These are phyloP conservation scores for Tricholoma sp. DNA, from an alignment of 768 basidiomycete species.

Conservation along the genomic window DNA sequence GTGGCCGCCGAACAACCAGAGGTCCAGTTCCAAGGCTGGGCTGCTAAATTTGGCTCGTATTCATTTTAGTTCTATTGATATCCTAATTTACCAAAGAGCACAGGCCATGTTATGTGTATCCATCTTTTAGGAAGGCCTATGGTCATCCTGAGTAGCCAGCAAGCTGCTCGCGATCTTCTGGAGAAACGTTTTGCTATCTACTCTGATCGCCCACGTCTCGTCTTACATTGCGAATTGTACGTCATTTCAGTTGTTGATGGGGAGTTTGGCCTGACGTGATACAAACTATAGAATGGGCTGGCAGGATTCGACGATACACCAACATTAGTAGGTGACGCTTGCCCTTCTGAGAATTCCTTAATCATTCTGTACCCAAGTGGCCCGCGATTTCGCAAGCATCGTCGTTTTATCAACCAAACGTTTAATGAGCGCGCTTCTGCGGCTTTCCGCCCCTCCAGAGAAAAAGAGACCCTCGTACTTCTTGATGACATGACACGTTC, in stretches of 20 bases:
- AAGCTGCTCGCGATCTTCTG: constrained; percentile 29
- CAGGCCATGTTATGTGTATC: constrained; percentile 20
- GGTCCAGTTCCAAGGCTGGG: neutral
- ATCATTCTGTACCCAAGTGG: constrained; percentile 7
- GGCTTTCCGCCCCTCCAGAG: constrained; percentile 6
- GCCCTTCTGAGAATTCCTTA: neutral
- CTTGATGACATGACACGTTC: constrained; percentile 1
- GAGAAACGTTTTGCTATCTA: constrained; percentile 32
- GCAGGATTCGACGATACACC: neutral
- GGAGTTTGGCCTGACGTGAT: neutral
- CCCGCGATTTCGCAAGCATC: constrained; percentile 7
- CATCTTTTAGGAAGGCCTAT: constrained; percentile 20
- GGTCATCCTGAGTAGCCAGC: constrained; percentile 29
- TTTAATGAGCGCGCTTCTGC: constrained; percentile 6
- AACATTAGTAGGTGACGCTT: neutral
- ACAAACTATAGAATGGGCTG: constrained; percentile 2
- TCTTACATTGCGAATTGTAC: constrained; percentile 11
- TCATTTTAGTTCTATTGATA: neutral
- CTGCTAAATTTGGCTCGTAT: neutral
- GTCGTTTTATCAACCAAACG: constrained; percentile 7
- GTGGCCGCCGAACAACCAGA: neutral
- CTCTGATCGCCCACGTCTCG: constrained; percentile 21
- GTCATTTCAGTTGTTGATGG: neutral
- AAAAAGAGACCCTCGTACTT: constrained; percentile 6
- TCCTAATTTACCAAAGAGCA: neutral